Conservation (phyloP, 2,329 filamentous ascomycete species). For the Chalara sp. region DNA sequence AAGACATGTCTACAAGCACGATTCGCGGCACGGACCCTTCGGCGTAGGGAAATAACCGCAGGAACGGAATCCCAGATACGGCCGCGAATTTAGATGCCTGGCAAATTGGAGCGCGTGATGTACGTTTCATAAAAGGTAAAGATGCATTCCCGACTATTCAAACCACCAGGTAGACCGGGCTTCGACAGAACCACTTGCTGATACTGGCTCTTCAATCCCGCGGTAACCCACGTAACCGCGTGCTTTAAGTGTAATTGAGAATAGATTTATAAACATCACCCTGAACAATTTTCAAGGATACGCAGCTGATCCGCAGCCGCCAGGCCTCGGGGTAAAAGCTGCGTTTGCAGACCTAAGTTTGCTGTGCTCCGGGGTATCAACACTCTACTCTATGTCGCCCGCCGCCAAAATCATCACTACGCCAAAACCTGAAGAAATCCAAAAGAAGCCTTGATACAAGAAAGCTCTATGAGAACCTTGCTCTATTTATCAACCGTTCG, state of each 20-base stretch:
- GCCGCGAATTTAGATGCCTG: too few species aligned
- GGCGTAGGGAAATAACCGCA: too few species aligned
- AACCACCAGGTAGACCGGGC: background rate
- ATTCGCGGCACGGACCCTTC: too few species aligned
- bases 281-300: background rate
- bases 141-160: background rate
- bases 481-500: constrained; percentile 3
- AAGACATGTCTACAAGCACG: too few species aligned
- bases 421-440: background rate
- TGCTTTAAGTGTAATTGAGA: background rate
- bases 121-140: background rate
- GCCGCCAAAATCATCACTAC: background rate
- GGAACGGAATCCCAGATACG: too few species aligned
- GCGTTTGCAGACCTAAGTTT: background rate
- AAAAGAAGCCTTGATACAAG: background rate
- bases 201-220: too few species aligned
- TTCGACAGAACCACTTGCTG: background rate
- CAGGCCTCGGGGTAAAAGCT: background rate
- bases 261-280: background rate
- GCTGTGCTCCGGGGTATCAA: background rate
- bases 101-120: too few species aligned
- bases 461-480: background rate
- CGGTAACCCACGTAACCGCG: too few species aligned
- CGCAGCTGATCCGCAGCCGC: background rate
- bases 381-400: background rate